Conservation (phyloP, 192 early-diverging fungal species). For the Cladochytrium replicatum region DNA sequence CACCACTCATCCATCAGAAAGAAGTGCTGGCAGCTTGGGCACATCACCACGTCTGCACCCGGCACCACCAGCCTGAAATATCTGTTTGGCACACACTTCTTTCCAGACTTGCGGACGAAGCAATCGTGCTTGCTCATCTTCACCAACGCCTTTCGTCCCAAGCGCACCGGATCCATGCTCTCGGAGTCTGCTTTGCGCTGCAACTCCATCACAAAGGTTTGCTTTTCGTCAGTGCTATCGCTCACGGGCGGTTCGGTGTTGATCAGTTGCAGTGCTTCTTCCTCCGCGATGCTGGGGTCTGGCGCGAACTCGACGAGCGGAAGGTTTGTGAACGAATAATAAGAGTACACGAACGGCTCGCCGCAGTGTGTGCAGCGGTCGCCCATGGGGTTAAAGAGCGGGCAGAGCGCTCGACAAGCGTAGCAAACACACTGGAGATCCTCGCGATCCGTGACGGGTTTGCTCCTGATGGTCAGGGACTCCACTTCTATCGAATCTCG, state of each 20-base stretch:
- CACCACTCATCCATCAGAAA: conserved; percentile 48
- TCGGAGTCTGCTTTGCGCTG: background rate
- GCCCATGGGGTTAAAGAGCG: conserved; percentile 30
- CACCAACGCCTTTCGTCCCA: conserved; percentile 22
- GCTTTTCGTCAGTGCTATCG: conserved; percentile 1
- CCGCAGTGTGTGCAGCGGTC: conserved; percentile 33
- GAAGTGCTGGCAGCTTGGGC: conserved; percentile 35
- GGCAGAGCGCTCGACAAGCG: conserved; percentile 36
- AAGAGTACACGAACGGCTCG: conserved; percentile 38
- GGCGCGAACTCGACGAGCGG: conserved; percentile 38
- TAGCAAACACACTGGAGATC: conserved; percentile 33
- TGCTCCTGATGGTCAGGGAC: conserved; percentile 29
- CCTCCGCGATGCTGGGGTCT: conserved; percentile 29
- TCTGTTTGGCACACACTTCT: conserved; percentile 17
- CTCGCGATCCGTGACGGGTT: conserved; percentile 33
- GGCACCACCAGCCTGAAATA: conserved; percentile 27
- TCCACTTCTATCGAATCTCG: conserved; percentile 36
- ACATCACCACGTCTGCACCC: conserved; percentile 29
- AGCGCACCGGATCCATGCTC: conserved; percentile 22
- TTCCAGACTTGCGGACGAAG: conserved; percentile 29
- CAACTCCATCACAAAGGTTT: conserved; percentile 8
- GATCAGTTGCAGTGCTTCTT: conserved; percentile 24
- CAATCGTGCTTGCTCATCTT: conserved; percentile 26
- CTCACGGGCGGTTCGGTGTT: conserved; percentile 5
- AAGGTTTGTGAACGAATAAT: conserved; percentile 43